Conservation (phyloP, 1,139 yeast species). For the Zhuliangozyma parablackwelliae region DNA sequence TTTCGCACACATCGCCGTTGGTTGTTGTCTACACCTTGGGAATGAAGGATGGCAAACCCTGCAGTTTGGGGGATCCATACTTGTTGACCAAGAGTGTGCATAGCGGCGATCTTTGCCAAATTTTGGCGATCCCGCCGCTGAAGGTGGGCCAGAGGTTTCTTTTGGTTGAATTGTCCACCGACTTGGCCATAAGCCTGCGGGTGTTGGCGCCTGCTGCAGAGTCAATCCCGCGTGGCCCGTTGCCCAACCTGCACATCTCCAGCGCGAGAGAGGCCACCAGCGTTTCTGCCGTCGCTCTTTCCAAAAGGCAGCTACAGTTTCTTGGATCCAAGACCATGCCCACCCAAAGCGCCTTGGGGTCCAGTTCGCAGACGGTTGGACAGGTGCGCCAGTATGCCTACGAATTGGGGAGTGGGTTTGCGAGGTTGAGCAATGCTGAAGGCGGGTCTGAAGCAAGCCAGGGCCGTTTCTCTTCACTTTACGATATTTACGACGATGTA, state of each 20-base stretch:
- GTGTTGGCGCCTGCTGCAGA: background rate
- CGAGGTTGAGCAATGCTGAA: slow-evolving; percentile 1
- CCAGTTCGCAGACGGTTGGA: too few species aligned
- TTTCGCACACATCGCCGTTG: slow-evolving; percentile 40
- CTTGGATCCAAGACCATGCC: too few species aligned
- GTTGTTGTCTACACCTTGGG: slow-evolving; percentile 44
- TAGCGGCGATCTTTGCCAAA: slow-evolving; percentile 11
- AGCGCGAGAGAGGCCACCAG: too few species aligned
- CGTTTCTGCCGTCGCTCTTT: too few species aligned
- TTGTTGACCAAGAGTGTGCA: slow-evolving; percentile 11
- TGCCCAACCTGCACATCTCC: too few species aligned
- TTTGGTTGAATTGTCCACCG: slow-evolving; percentile 5
- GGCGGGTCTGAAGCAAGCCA: too few species aligned
- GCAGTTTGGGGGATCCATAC: slow-evolving; percentile 21
- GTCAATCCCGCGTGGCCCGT: too few species aligned
- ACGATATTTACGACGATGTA: slow-evolving; percentile 19
- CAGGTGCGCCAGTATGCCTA: slow-evolving; percentile 8
- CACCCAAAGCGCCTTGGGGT: too few species aligned
- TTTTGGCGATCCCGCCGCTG: slow-evolving; percentile 2
- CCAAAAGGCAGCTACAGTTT: too few species aligned
- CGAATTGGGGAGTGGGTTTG: slow-evolving; percentile 3
- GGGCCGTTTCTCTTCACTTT: slow-evolving; percentile 15
- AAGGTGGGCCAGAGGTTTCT: background rate
- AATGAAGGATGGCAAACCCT: slow-evolving; percentile 31
- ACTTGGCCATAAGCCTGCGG: slow-evolving; percentile 4